Conservation (phyloP, 345 rosid species). For the Mercurialis annua region DNA sequence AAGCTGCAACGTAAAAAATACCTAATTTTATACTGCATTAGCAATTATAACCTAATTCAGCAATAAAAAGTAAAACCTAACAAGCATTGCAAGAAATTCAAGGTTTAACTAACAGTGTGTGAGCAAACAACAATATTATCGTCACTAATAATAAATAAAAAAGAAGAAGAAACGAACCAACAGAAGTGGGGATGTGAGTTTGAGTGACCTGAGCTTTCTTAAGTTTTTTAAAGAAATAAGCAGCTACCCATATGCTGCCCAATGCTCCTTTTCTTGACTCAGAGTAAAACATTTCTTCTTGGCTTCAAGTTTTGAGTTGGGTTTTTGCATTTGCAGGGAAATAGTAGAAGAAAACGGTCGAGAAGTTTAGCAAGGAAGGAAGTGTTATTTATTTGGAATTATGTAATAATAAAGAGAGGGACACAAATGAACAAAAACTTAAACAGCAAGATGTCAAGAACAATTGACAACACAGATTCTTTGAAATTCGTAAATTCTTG, state of each 20-base stretch:
- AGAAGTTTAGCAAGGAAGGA: not conserved
- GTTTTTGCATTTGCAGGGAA: not conserved
- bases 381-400: not conserved
- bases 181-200: conserved; percentile 65
- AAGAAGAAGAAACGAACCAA: conserved; percentile 50
- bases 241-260: conserved; percentile 79
- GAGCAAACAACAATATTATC: conserved; percentile 4
- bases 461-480: too few relatives aligned
- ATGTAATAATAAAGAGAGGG: too few relatives aligned
- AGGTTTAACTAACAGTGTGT: not conserved
- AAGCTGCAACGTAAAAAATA: not conserved
- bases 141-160: conserved; percentile 4
- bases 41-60: conserved; percentile 6
- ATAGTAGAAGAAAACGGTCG: conserved; percentile 22
- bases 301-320: not conserved
- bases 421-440: too few relatives aligned
- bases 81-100: conserved; percentile 10
- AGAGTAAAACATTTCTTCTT: conserved; percentile 53
- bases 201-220: conserved; percentile 63
- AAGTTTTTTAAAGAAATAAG: conserved; percentile 71
- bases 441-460: too few relatives aligned
- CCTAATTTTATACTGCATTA: not conserved
- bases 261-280: conserved; percentile 63
- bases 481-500: too few relatives aligned
- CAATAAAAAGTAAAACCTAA: conserved; percentile 11